Evolutionary conservation across 2,329 filamentous ascomycete species (phyloP).

Genomic region (Bipolaris cookei): DNA sequence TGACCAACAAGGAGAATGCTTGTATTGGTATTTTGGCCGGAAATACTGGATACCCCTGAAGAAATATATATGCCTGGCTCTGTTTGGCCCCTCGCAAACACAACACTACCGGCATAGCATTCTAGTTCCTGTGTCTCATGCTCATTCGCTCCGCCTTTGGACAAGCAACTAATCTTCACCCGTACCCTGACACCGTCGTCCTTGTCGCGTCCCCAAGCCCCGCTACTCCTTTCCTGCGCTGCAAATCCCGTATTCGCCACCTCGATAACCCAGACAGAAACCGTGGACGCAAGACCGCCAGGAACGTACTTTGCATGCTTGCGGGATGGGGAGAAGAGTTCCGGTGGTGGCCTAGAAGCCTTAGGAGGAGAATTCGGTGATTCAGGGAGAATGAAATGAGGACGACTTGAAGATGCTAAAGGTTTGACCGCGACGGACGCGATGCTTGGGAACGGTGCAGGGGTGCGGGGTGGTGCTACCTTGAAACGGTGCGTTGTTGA

Average conservation of each 20-base stretch:
- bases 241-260: constrained; percentile 34
- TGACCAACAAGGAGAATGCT: constrained; percentile 40
- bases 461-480: constrained; percentile 25
- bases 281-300: constrained; percentile 57
- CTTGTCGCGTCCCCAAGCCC: constrained; percentile 25
- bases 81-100: constrained; percentile 30
- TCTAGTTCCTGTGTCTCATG: constrained; percentile 15
- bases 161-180: constrained; percentile 10
- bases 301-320: constrained; percentile 58
- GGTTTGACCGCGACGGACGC: constrained; percentile 2
- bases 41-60: constrained; percentile 9
- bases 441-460: constrained; percentile 17
- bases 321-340: constrained; percentile 61
- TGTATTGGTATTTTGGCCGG: constrained; percentile 2
- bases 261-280: constrained; percentile 60
- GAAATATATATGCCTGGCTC: constrained; percentile 25
- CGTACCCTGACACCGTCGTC: constrained; percentile 37
- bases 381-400: constrained; percentile 50
- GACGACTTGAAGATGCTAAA: constrained; percentile 32
- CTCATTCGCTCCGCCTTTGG: not conserved
- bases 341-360: constrained; percentile 52
- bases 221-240: constrained; percentile 19
- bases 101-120: constrained; percentile 30
- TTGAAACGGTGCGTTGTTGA: constrained; percentile 37
- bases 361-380: constrained; percentile 36